These are phyloP conservation scores for Blastobotrys ciferrii DNA, from an alignment of 1,139 yeast species.

Conservation along the genomic window DNA sequence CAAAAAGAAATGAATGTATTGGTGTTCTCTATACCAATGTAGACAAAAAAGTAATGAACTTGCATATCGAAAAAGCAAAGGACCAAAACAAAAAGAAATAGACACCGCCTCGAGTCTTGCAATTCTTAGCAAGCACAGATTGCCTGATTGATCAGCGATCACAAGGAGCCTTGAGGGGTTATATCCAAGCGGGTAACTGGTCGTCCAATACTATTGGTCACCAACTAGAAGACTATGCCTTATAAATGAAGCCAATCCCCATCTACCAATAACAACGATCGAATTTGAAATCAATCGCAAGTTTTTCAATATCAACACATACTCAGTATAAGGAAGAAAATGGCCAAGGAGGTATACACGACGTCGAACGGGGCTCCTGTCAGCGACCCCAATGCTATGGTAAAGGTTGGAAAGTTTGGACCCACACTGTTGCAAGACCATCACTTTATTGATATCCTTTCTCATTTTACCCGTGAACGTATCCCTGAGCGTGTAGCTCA, in stretches of 20 bases:
- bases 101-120: not conserved
- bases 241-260: not conserved
- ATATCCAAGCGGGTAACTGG: conserved; percentile 2
- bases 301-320: too few relatives aligned
- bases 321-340: too few relatives aligned
- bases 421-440: conserved; percentile 75
- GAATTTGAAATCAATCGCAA: not conserved
- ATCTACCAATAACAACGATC: not conserved
- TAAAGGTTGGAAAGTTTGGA: conserved; percentile 69
- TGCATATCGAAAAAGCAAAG: not conserved
- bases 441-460: conserved; percentile 68
- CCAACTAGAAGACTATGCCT: not conserved
- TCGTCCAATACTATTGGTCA: not conserved
- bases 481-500: conserved; percentile 87
- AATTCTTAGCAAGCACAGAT: not conserved
- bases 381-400: conserved; percentile 63
- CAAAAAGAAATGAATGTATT: not conserved
- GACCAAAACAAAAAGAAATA: not conserved
- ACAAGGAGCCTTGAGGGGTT: conserved; percentile 1
- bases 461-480: conserved; percentile 81
- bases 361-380: conserved; percentile 74
- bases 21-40: not conserved
- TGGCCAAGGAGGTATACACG: too few relatives aligned
- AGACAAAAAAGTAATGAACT: not conserved
- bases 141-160: not conserved